These are phyloP conservation scores for Parmelia sp. DNA, from an alignment of 495 filamentous ascomycete species.

Conservation along the genomic window DNA sequence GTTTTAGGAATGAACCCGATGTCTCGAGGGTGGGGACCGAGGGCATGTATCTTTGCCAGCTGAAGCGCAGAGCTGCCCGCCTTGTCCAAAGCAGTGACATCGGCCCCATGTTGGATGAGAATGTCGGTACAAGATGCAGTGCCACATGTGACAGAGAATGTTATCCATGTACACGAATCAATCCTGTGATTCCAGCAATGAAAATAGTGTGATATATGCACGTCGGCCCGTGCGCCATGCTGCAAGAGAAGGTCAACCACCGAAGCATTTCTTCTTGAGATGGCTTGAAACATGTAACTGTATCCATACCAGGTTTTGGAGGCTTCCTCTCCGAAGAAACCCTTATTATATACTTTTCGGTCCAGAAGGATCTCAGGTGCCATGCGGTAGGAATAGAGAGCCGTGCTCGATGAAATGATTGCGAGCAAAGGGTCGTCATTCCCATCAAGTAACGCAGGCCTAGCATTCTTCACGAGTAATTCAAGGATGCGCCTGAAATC, in stretches of 20 bases:
- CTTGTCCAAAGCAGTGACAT: background rate
- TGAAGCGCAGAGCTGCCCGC: background rate
- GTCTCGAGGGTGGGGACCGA: background rate
- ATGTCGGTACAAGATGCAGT: slow-evolving; percentile 1
- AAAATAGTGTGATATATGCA: background rate
- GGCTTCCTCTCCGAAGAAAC: background rate
- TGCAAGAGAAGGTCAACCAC: background rate
- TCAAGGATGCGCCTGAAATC: background rate
- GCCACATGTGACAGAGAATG: background rate
- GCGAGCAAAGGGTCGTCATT: background rate
- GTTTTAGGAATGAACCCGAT: no score
- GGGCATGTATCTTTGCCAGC: background rate
- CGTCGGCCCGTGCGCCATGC: background rate
- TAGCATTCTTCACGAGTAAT: background rate
- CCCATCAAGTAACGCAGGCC: background rate
- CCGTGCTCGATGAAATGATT: background rate
- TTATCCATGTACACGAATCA: background rate
- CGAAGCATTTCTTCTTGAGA: background rate
- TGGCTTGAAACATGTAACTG: background rate
- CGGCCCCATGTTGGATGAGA: background rate
- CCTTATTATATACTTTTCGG: background rate
- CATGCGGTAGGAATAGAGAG: background rate
- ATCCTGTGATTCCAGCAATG: background rate
- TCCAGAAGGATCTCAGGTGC: slow-evolving; percentile 1
- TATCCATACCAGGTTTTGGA: background rate